phyloP scores from a whole-genome alignment of 2,329 filamentous ascomycete genomes.

The Blastomyces emzantsi region DNA sequence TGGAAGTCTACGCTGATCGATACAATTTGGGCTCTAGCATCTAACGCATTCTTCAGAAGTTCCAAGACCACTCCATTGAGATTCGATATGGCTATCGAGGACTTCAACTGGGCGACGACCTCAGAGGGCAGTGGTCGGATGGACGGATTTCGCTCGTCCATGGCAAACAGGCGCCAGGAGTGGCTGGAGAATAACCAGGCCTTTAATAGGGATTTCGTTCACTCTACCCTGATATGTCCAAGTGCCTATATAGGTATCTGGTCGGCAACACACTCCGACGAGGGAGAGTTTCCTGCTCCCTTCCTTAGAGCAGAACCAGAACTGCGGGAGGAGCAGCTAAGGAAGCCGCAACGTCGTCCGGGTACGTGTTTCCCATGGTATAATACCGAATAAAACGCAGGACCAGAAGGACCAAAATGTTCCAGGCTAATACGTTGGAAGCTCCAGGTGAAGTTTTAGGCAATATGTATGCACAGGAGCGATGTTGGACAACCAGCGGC shows the following conservation, averaged over 20 bases:
- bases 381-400: not conserved
- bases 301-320: not conserved
- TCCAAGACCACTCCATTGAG: slow-evolving; percentile 63
- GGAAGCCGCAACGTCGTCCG: slow-evolving; percentile 1
- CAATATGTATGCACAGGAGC: not conserved
- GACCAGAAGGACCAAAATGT: not conserved
- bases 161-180: not conserved
- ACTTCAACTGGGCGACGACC: slow-evolving; percentile 71
- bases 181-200: not conserved
- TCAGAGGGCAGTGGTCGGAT: slow-evolving; percentile 62
- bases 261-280: not conserved
- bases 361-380: not conserved
- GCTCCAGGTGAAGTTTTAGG: not conserved
- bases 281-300: not conserved
- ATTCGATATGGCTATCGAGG: slow-evolving; percentile 68
- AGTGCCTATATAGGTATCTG: not conserved
- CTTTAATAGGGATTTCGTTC: not conserved
- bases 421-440: not conserved
- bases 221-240: not conserved
- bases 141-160: slow-evolving; percentile 12
- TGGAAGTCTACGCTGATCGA: slow-evolving; percentile 63
- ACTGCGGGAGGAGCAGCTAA: not conserved
- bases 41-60: slow-evolving; percentile 73
- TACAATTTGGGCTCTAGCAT: slow-evolving; percentile 63
- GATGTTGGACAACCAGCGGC: too few relatives aligned